phyloP scores from a whole-genome alignment of 2,329 filamentous ascomycete genomes.

The Paracamarosporium sp. region DNA sequence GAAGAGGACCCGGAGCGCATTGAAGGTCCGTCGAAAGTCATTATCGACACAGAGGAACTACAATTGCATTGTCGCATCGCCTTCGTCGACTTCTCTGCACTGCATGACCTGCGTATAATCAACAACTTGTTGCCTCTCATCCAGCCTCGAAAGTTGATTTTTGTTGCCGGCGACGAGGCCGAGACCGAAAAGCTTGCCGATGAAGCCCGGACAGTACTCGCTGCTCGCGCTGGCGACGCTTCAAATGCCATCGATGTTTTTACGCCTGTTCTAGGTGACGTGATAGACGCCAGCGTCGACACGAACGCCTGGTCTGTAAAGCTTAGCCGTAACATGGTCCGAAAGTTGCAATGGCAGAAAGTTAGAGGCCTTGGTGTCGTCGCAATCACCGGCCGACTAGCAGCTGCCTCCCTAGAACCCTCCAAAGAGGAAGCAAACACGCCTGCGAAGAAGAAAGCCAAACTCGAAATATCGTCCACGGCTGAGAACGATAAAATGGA shows the following conservation, averaged over 20 bases:
- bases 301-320: conserved; percentile 98
- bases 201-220: conserved; percentile 75
- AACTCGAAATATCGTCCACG: conserved; percentile 49
- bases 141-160: conserved; percentile 89
- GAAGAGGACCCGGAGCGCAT: conserved; percentile 61
- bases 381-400: conserved; percentile 80
- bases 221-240: conserved; percentile 53
- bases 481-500: conserved; percentile 57
- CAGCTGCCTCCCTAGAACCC: conserved; percentile 54
- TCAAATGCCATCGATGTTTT: conserved; percentile 70
- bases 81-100: conserved; percentile 88
- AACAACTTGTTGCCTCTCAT: conserved; percentile 96
- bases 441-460: conserved; percentile 59
- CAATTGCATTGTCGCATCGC: conserved; percentile 77
- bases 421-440: conserved; percentile 47
- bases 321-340: conserved; percentile 82
- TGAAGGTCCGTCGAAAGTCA: conserved; percentile 77
- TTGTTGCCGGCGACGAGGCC: conserved; percentile 79
- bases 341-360: conserved; percentile 91
- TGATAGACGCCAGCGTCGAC: conserved; percentile 90
- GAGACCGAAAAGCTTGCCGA: conserved; percentile 78
- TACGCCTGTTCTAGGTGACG: conserved; percentile 75
- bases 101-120: conserved; percentile 92
- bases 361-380: conserved; percentile 89
- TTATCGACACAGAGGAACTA: conserved; percentile 69